These are phyloP conservation scores for Umbellularia californica DNA, from an alignment of 164 flowering plant species.

Conservation along the genomic window DNA sequence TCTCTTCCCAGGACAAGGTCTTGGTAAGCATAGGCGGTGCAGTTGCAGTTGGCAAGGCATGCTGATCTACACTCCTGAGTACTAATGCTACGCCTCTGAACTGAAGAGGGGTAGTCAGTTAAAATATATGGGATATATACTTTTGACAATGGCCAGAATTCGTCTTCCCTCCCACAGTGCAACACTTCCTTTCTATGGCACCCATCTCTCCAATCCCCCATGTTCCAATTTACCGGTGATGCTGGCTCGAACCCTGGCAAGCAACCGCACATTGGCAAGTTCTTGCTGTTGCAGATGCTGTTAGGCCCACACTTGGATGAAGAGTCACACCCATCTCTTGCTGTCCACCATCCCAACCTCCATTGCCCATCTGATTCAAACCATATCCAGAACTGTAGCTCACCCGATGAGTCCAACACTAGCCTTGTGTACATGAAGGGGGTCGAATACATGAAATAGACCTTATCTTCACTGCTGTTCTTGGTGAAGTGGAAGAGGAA, in stretches of 20 bases:
- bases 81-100: too few species aligned
- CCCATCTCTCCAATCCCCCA: slow-evolving; percentile 13
- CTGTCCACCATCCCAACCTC: background rate
- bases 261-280: slow-evolving; percentile 2
- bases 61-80: background rate
- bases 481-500: slow-evolving; percentile 13
- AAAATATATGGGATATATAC: too few species aligned
- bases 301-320: background rate
- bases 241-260: slow-evolving; percentile 12
- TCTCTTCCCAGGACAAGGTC: too few species aligned
- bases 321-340: background rate
- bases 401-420: background rate
- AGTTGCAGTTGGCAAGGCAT: background rate
- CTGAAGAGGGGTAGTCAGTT: too few species aligned
- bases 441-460: slow-evolving; percentile 13
- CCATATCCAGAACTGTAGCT: background rate
- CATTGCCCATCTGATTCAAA: background rate
- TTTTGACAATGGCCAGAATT: slow-evolving; percentile 1
- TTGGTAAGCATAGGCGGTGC: background rate
- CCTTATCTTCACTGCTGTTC: background rate
- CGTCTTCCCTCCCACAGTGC: slow-evolving; percentile 6
- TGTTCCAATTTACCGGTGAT: slow-evolving; percentile 5
- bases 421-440: background rate
- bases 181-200: slow-evolving; percentile 9
- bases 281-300: background rate